These are phyloP conservation scores for Myxozyma neglecta DNA, from an alignment of 805 yeast species.

Conservation along the genomic window DNA sequence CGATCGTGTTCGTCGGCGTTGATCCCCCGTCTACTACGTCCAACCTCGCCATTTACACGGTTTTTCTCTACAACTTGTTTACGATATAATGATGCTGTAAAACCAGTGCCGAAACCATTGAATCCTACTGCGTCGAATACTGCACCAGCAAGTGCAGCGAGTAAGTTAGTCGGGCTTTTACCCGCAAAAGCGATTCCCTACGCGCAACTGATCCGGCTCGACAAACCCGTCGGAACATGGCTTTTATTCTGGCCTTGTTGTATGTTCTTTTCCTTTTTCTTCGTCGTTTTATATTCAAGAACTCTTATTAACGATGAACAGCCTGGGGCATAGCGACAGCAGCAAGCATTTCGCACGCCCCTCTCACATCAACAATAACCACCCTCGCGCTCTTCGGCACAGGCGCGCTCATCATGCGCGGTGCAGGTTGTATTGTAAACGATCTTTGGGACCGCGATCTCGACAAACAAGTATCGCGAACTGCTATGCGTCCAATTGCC, in stretches of 20 bases:
- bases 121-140: background rate
- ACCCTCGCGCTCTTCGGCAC: constrained; percentile 71
- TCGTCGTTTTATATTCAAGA: background rate
- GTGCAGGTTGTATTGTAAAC: constrained; percentile 96
- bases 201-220: constrained; percentile 87
- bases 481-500: constrained; percentile 90
- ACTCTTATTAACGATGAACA: background rate
- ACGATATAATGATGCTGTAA: no score
- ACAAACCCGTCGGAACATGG: constrained; percentile 95
- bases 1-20: no score
- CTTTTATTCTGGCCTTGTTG: constrained; percentile 75
- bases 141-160: constrained; percentile 28
- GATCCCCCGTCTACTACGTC: no score
- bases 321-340: constrained; percentile 93
- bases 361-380: constrained; percentile 58
- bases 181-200: constrained; percentile 82
- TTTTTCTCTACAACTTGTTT: background rate
- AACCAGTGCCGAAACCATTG: background rate
- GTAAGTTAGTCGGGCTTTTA: constrained; percentile 56
- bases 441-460: constrained; percentile 82
- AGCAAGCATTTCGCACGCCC: constrained; percentile 65
- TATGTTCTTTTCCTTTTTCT: constrained; percentile 3
- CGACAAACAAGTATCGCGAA: constrained; percentile 83
- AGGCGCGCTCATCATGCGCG: constrained; percentile 91
- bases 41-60: background rate